Base-by-base conservation (phyloP, 306 rosid species). In the Pterocarpus macrocarpus region DNA sequence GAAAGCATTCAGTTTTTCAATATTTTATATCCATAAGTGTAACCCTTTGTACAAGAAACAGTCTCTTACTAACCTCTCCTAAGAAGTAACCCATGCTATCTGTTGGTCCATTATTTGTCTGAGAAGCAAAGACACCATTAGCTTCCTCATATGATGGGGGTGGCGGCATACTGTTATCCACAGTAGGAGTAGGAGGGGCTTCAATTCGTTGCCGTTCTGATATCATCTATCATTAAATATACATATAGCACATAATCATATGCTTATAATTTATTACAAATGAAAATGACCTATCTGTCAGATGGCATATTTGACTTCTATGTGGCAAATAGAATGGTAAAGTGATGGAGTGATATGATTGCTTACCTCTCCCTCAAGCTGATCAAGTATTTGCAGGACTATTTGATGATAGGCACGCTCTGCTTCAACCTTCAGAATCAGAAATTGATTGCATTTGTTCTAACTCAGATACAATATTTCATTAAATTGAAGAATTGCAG, bases 311-410 rank as follows among this genome's bases (percentile, higher is more conserved):
- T 50, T 15, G 64, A 75, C 67, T 9, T 35, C 36, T 36, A 50
- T 14, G 67, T 39, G 22, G 58, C 56, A 9, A 72, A 53, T 30
- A 9, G 32, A 72, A 73, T 57, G 57, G 71, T 50, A 41, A 71
- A 80, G 28, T 28, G 47, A 55, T 22, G 34, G 36, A 14, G 47
- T 13, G 71, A 65, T 16, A 64, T 36, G 50, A 8, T 61, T 69
- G 73, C 89, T 52, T 73, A 89, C 99, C 91, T 95, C 98, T 83
- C 98, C 97, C 87, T 93, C 99, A 65, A 95, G 99, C 76, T 89
- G 98, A 88, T 95, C 92, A 30, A 95, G 93, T 79, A 93, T 82
- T 84, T 93, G 93, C 50, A 95, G 94, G 61, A 89, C 91, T 81
- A 91, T 90, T 71, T 93, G 95, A 86, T 95, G 99, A 87, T 91